phyloP scores from a whole-genome alignment of 495 filamentous ascomycete genomes.

The Trichoderma asperelloides region DNA sequence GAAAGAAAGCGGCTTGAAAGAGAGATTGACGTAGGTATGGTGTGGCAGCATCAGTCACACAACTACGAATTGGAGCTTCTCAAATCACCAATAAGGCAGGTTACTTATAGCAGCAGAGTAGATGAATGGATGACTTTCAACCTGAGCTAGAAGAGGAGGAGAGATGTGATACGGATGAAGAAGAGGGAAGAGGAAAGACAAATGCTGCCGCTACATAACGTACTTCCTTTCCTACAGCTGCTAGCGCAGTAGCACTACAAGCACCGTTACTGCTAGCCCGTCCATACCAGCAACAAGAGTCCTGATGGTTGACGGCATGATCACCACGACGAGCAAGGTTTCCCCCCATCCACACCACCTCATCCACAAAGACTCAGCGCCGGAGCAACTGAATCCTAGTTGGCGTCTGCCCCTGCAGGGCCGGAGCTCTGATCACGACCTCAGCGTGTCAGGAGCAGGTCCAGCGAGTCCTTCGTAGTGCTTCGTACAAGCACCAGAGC shows the following conservation, averaged over 20 bases:
- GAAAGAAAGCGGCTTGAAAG: neutral
- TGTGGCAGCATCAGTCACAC: neutral
- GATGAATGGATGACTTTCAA: neutral
- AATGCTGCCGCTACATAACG: no score
- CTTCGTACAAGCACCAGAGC: neutral
- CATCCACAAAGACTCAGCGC: neutral
- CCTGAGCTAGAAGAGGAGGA: neutral
- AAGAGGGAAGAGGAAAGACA: neutral
- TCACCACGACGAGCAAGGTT: neutral
- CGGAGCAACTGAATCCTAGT: neutral
- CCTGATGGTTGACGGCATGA: constrained; percentile 5
- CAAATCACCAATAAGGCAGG: neutral
- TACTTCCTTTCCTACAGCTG: no score
- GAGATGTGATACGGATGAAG: neutral
- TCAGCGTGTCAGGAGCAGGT: neutral
- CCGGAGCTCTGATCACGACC: neutral
- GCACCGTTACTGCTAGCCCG: no score
- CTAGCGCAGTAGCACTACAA: no score
- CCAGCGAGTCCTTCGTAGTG: no score
- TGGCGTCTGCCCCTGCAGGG: neutral
- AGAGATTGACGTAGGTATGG: neutral
- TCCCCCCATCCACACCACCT: neutral
- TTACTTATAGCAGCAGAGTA: neutral
- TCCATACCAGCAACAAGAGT: no score
- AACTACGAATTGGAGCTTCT: neutral